These are phyloP conservation scores for Fusarium piperis DNA, from an alignment of 2,329 filamentous ascomycete genomes.

Conservation along the genomic window DNA sequence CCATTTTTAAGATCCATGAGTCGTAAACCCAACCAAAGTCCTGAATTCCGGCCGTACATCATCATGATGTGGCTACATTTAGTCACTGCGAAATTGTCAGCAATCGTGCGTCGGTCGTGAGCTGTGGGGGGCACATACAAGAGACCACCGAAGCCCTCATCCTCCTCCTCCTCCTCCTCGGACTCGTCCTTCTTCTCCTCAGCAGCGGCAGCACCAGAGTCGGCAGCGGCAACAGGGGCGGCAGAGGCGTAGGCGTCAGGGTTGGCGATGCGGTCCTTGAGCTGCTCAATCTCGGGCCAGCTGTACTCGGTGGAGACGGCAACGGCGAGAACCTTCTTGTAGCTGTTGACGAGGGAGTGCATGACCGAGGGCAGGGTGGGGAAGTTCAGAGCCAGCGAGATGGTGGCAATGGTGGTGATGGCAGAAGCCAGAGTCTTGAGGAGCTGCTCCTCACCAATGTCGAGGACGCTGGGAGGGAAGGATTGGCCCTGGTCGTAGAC, in stretches of 20 bases:
- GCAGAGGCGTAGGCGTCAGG: slow-evolving; percentile 93
- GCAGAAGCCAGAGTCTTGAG: slow-evolving; percentile 83
- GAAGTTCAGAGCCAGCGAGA: slow-evolving; percentile 94
- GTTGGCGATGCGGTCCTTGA: slow-evolving; percentile 99
- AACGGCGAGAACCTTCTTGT: slow-evolving; percentile 96
- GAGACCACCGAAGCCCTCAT: slow-evolving; percentile 81
- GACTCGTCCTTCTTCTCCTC: slow-evolving; percentile 74
- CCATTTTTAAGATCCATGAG: slow-evolving; percentile 51
- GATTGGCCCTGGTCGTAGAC: slow-evolving; percentile 98
- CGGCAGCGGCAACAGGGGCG: slow-evolving; percentile 73
- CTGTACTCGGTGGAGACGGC: slow-evolving; percentile 90
- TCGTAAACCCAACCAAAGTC: slow-evolving; percentile 57
- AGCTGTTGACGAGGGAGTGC: slow-evolving; percentile 95
- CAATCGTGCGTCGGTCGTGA: neutral
- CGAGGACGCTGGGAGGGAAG: slow-evolving; percentile 86
- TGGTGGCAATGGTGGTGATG: slow-evolving; percentile 85
- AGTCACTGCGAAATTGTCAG: slow-evolving; percentile 62
- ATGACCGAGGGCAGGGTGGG: slow-evolving; percentile 95
- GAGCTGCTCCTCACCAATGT: slow-evolving; percentile 95
- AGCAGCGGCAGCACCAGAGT: slow-evolving; percentile 63
- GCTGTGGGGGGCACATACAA: slow-evolving; percentile 62
- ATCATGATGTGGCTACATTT: slow-evolving; percentile 53
- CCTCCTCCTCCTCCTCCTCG: slow-evolving; percentile 74
- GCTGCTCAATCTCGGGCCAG: slow-evolving; percentile 95
- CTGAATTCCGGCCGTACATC: slow-evolving; percentile 54